These are phyloP conservation scores for Dryas octopetala DNA, from an alignment of 306 rosid genomes.

Conservation along the genomic window DNA sequence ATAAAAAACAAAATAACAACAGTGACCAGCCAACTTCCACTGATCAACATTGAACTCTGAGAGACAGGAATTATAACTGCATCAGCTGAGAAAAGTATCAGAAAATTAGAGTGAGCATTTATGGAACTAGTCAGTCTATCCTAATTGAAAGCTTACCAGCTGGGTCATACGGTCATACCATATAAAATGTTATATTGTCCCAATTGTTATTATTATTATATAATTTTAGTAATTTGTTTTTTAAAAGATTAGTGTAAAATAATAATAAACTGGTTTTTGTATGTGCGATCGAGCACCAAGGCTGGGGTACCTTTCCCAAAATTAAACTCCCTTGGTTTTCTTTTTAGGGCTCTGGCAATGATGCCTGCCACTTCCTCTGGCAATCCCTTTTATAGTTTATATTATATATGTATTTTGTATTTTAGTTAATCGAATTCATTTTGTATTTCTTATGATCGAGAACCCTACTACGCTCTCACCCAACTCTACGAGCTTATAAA, in stretches of 20 bases:
- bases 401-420: constrained; percentile 19
- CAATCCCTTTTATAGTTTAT: constrained; percentile 24
- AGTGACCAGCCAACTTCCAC: constrained; percentile 13
- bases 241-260: no score
- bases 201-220: no score
- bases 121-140: no score
- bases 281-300: background rate
- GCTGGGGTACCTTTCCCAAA: constrained; percentile 2
- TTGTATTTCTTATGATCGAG: constrained; percentile 12
- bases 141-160: no score
- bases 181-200: no score
- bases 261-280: background rate
- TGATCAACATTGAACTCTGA: background rate
- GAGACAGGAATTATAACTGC: background rate
- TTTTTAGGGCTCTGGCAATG: constrained; percentile 52
- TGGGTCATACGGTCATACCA: no score
- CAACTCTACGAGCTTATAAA: constrained; percentile 17
- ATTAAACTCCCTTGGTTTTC: constrained; percentile 16
- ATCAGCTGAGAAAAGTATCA: background rate
- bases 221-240: no score
- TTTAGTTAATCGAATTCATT: constrained; percentile 13
- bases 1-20: background rate
- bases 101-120: no score
- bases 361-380: constrained; percentile 48
- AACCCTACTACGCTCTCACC: constrained; percentile 11